Conservation (phyloP, 2,329 filamentous ascomycete species). For the Raffaelea ambrosiae region DNA sequence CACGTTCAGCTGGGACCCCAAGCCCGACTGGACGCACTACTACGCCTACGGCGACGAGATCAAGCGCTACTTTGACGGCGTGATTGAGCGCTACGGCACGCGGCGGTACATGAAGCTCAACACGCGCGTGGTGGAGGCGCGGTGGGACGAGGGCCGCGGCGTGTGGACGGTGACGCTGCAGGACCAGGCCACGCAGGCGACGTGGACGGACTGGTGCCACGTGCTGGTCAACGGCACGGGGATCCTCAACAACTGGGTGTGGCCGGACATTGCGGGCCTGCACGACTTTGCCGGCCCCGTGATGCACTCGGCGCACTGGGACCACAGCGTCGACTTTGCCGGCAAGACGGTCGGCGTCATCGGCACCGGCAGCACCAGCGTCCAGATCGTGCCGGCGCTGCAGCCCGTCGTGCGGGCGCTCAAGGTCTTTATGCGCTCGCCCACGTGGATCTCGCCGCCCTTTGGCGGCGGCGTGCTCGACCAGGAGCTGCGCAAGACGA, state of each 20-base stretch:
- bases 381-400: slow-evolving; percentile 20
- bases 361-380: slow-evolving; percentile 20
- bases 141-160: slow-evolving; percentile 32
- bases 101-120: slow-evolving; percentile 35
- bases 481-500: slow-evolving; percentile 16
- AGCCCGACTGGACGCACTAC: slow-evolving; percentile 22
- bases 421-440: slow-evolving; percentile 11
- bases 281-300: slow-evolving; percentile 19
- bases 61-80: slow-evolving; percentile 21
- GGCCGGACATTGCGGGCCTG: slow-evolving; percentile 23
- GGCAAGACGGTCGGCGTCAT: slow-evolving; percentile 20
- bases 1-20: slow-evolving; percentile 17
- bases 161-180: slow-evolving; percentile 27
- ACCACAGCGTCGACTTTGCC: slow-evolving; percentile 14
- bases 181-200: slow-evolving; percentile 16
- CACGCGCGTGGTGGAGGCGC: slow-evolving; percentile 30
- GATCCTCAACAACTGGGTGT: slow-evolving; percentile 16
- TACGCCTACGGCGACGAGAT: slow-evolving; percentile 19
- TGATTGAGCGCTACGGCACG: slow-evolving; percentile 21
- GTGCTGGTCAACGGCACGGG: slow-evolving; percentile 15
- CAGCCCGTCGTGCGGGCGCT: slow-evolving; percentile 10
- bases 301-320: slow-evolving; percentile 22
- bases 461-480: slow-evolving; percentile 16
- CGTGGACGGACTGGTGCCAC: slow-evolving; percentile 12
- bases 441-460: slow-evolving; percentile 11